Base-by-base conservation (phyloP, 768 basidiomycete genomes). In the Suillus occidentalis region DNA sequence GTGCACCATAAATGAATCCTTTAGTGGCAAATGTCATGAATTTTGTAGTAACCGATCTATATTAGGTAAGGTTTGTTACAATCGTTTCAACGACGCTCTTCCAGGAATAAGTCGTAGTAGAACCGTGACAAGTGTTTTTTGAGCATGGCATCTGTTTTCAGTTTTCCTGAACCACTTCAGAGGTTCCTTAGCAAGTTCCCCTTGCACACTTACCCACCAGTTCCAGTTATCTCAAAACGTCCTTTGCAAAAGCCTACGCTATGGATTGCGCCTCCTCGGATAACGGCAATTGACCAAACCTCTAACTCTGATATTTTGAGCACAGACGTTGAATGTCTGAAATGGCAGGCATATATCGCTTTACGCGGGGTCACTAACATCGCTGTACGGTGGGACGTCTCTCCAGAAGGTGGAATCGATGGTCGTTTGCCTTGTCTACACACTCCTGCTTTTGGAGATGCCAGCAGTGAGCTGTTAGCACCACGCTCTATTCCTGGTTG, bases 301-400 rank as follows among this genome's bases (percentile, higher is more conserved):
- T 58, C 66, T 68, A 18, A 65, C 67, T 37, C 70, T 37, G 68
- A 70, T 59, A 69, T 78, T 3, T 83, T 94, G 66, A 92, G 90
- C 76, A 75, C 82, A 61, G 92, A 94, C 76, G 88, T 94, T 69
- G 91, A 94, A 69, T 94, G 92, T 73, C 84, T 95, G 72, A 94
- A 92, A 77, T 94, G 92, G 92, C 93, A 95, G 75, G 91, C 93
- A 0, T 93, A 90, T 69, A 31, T 85, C 89, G 57, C 87, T 7
- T 77, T 86, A 9, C 79, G 90, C 64, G 87, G 85, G 9, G 71
- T 90, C 65, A 72, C 70, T 22, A 67, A 74, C 69, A 76, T 91
- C 62, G 77, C 75, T 25, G 73, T 93, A 16, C 85, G 90, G 52
- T 90, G 85, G 78, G 89, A 94, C 75, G 80, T 95, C 36, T 73